Conservation (phyloP, 2,329 filamentous ascomycete species). For the Pyricularia grisea region DNA sequence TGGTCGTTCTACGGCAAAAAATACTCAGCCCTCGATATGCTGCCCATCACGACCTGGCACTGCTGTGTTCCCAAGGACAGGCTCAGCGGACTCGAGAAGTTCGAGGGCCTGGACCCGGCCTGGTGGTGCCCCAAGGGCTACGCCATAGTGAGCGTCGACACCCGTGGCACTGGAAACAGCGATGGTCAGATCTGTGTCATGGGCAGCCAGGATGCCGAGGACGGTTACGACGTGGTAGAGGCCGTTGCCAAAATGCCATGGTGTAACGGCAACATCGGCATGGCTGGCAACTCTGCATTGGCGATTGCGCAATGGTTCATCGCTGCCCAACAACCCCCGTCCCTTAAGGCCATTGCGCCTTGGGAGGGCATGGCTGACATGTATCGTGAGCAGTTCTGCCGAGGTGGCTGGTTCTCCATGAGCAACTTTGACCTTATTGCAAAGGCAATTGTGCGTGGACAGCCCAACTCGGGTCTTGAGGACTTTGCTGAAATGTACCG, state of each 20-base stretch:
- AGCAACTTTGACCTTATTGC: conserved; percentile 31
- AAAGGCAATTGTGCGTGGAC: conserved; percentile 24
- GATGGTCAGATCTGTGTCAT: conserved; percentile 16
- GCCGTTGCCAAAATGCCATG: conserved; percentile 18
- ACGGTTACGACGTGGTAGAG: conserved; percentile 18
- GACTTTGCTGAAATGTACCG: conserved; percentile 31
- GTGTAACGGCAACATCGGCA: conserved; percentile 21
- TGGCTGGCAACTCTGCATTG: conserved; percentile 20
- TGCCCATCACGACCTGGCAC: conserved; percentile 26
- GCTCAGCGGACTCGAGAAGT: conserved; percentile 16
- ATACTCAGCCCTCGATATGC: conserved; percentile 26
- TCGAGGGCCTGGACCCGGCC: conserved; percentile 20
- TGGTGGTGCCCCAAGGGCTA: conserved; percentile 19
- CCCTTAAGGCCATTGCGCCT: conserved; percentile 16
- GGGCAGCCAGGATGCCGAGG: conserved; percentile 16
- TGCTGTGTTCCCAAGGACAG: conserved; percentile 21
- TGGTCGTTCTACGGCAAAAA: conserved; percentile 37
- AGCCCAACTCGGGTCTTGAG: conserved; percentile 20
- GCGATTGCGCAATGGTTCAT: conserved; percentile 13
- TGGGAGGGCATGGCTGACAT: conserved; percentile 36
- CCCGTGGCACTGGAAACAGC: conserved; percentile 17
- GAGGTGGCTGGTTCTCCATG: conserved; percentile 29
- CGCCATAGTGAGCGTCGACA: conserved; percentile 19
- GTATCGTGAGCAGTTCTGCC: conserved; percentile 34
- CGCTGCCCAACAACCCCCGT: conserved; percentile 9